Percentiles rank a stretch among this genome's conserved stretches.
Conservation (phyloP, 192 early-diverging fungal genomes). For the Coemansia sp. region DNA sequence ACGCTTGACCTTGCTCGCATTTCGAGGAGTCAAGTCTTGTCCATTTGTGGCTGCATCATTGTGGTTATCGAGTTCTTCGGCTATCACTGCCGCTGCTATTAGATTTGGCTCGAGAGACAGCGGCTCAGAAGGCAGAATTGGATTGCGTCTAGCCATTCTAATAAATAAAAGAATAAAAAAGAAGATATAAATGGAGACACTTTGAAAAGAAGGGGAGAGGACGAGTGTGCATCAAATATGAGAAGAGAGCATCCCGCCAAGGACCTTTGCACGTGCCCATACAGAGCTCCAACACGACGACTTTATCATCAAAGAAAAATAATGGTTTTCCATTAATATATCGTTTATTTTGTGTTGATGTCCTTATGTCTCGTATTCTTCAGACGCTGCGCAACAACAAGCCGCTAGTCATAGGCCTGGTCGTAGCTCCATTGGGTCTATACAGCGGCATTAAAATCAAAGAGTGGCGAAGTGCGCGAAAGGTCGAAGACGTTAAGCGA, state of each 20-base stretch:
- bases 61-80: conserved; percentile 13
- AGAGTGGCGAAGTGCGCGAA: conserved; percentile 24
- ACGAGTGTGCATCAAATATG: background rate
- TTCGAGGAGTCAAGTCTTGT: conserved; percentile 25
- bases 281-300: background rate
- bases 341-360: too few relatives aligned
- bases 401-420: conserved; percentile 35
- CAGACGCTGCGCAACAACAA: conserved; percentile 25
- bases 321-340: background rate
- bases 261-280: background rate
- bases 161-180: background rate
- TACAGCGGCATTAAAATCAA: conserved; percentile 40
- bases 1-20: conserved; percentile 31
- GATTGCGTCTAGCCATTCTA: conserved; percentile 46
- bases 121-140: conserved; percentile 54
- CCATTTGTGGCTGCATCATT: background rate
- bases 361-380: conserved; percentile 4
- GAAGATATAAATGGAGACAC: background rate
- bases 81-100: conserved; percentile 30
- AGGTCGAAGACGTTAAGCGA: conserved; percentile 14
- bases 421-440: conserved; percentile 41
- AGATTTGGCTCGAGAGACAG: conserved; percentile 44
- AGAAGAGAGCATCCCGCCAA: background rate
- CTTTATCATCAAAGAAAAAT: background rate
- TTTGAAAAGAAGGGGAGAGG: background rate